phyloP scores from a whole-genome alignment of 768 basidiomycete genomes.

The Royoungia palumana region DNA sequence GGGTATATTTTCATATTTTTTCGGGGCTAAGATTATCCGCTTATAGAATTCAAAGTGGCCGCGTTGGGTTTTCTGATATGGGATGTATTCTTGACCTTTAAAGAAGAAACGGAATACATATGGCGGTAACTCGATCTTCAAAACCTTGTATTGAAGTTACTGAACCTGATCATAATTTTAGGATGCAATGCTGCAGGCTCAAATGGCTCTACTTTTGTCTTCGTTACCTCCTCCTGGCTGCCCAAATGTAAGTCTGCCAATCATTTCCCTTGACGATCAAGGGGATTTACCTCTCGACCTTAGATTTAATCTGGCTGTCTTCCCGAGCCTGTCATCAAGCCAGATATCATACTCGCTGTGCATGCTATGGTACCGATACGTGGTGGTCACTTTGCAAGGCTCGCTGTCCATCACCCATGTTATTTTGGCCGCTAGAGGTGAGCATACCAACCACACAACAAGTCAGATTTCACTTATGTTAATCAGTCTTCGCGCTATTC shows the following conservation, averaged over 20 bases:
- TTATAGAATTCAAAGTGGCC: slow-evolving; percentile 19
- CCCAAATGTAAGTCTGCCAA: slow-evolving; percentile 7
- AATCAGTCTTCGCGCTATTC: slow-evolving; percentile 28
- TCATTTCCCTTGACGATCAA: background rate
- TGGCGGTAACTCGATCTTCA: slow-evolving; percentile 26
- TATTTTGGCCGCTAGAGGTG: slow-evolving; percentile 26
- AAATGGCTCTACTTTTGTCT: slow-evolving; percentile 21
- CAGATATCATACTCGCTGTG: slow-evolving; percentile 8
- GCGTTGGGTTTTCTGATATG: slow-evolving; percentile 25
- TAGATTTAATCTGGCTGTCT: slow-evolving; percentile 11
- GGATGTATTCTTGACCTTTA: slow-evolving; percentile 26
- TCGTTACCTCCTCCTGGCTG: slow-evolving; percentile 13
- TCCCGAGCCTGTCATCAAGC: slow-evolving; percentile 10
- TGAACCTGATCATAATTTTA: background rate
- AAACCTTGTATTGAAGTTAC: no score
- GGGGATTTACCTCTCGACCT: background rate
- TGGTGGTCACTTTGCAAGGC: slow-evolving; percentile 1
- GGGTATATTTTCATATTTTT: background rate
- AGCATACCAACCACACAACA: background rate
- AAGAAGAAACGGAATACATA: slow-evolving; percentile 25
- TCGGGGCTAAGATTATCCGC: background rate
- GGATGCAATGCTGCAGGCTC: slow-evolving; percentile 6
- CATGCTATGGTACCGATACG: slow-evolving; percentile 10
- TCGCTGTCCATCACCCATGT: slow-evolving; percentile 17
- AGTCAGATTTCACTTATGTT: background rate